phyloP scores from a whole-genome alignment of 176 grass and related monocot species.

The Poa annua region DNA sequence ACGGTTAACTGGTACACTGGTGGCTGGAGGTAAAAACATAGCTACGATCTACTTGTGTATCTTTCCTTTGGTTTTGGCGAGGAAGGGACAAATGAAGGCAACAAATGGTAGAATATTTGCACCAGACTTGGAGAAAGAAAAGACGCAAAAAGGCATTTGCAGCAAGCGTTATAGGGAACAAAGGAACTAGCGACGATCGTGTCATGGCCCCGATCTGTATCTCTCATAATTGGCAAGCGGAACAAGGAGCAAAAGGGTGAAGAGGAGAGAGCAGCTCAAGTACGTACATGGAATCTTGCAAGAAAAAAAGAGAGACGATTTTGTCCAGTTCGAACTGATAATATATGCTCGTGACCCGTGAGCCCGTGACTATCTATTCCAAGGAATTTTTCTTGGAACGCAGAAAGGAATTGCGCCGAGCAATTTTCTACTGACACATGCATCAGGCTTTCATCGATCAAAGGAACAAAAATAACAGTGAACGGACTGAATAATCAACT shows the following conservation, averaged over 20 bases:
- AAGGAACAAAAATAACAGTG: slow-evolving; percentile 9
- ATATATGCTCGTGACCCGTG: not conserved
- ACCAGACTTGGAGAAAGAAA: slow-evolving; percentile 31
- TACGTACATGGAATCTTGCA: slow-evolving; percentile 49
- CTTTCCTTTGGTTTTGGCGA: slow-evolving; percentile 42
- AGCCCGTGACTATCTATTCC: not conserved
- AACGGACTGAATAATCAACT: not conserved
- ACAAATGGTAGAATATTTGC: slow-evolving; percentile 49
- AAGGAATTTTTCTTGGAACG: slow-evolving; percentile 21
- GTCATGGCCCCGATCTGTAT: slow-evolving; percentile 41
- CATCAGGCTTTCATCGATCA: not conserved
- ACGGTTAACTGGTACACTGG: not conserved
- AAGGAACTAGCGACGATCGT: slow-evolving; percentile 44
- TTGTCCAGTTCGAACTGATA: not conserved
- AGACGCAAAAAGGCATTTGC: slow-evolving; percentile 40
- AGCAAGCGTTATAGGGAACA: slow-evolving; percentile 42
- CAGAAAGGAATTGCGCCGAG: not conserved
- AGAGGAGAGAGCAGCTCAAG: slow-evolving; percentile 35
- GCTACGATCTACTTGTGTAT: slow-evolving; percentile 14
- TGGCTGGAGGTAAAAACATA: not conserved
- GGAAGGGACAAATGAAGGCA: slow-evolving; percentile 57
- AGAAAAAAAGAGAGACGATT: not conserved
- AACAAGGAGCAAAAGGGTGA: not conserved
- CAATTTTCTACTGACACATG: slow-evolving; percentile 12
- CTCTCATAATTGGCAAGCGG: slow-evolving; percentile 42